Evolutionary conservation across 768 basidiomycete species (phyloP).

Genomic region (Kondoa malvinella): DNA sequence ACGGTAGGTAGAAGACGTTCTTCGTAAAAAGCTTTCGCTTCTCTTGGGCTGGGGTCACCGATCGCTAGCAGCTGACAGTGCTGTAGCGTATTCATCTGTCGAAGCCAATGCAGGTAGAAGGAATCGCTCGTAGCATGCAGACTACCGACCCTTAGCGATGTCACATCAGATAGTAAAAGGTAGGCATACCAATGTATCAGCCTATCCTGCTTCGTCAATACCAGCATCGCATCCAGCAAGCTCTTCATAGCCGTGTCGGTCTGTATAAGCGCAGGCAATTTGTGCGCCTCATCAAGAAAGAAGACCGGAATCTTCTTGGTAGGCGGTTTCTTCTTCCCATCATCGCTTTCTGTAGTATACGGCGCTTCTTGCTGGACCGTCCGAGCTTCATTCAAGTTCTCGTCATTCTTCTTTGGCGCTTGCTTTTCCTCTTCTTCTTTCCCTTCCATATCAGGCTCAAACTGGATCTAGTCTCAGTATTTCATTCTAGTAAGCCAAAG

Average conservation of each 20-base stretch:
- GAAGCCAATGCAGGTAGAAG: constrained; percentile 1
- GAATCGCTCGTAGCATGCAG: constrained; percentile 13
- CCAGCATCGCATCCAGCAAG: constrained; percentile 66
- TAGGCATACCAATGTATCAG: constrained; percentile 66
- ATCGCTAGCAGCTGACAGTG: constrained; percentile 50
- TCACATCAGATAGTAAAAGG: constrained; percentile 33
- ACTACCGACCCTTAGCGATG: background rate
- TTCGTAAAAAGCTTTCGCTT: constrained; percentile 50
- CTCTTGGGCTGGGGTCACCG: constrained; percentile 58
- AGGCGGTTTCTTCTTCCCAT: constrained; percentile 32
- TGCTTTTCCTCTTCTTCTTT: background rate
- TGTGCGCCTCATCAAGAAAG: constrained; percentile 74
- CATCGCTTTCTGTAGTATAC: background rate
- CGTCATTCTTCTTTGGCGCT: background rate
- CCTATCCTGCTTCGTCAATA: constrained; percentile 72
- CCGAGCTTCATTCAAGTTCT: background rate
- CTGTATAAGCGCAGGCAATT: constrained; percentile 55
- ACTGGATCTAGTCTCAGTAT: background rate
- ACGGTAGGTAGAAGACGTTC: constrained; percentile 51
- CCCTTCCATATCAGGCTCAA: constrained; percentile 1
- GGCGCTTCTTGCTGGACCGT: constrained; percentile 9
- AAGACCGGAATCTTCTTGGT: constrained; percentile 53
- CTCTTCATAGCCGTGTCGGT: constrained; percentile 68
- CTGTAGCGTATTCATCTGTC: constrained; percentile 40
- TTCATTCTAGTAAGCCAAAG: too few relatives aligned